Conservation (phyloP, 192 early-diverging fungal genomes). For the Coemansia furcata region DNA sequence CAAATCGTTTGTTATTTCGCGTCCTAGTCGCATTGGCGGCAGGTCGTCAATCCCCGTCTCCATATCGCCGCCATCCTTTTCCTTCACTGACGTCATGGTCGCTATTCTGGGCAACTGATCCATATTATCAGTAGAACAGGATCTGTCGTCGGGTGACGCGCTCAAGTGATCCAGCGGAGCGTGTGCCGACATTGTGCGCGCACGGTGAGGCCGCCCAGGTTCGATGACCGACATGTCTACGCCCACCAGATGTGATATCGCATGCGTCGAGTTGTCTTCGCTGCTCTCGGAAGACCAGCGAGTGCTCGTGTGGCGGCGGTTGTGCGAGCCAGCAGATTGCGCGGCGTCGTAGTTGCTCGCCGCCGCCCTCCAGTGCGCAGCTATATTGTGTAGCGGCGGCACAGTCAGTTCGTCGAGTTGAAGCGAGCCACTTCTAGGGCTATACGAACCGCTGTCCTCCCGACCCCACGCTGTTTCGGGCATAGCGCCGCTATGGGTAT, state of each 20-base stretch:
- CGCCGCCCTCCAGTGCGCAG: constrained; percentile 12
- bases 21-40: constrained; percentile 36
- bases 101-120: constrained; percentile 24
- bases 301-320: not conserved
- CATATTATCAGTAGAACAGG: constrained; percentile 1
- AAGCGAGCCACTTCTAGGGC: constrained; percentile 2
- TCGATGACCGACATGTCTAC: constrained; percentile 20
- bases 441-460: not conserved
- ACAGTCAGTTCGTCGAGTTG: constrained; percentile 4
- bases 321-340: not conserved
- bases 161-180: not conserved
- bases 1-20: constrained; percentile 43
- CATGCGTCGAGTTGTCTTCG: not conserved
- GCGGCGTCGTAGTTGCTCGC: not conserved
- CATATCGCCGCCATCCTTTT: constrained; percentile 26
- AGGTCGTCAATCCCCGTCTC: constrained; percentile 34
- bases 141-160: not conserved
- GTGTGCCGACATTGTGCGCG: constrained; percentile 28
- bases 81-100: constrained; percentile 23
- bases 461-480: not conserved
- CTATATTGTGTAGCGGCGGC: constrained; percentile 3
- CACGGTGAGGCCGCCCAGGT: constrained; percentile 25
- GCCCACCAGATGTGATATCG: constrained; percentile 3
- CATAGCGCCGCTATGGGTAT: not conserved
- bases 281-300: not conserved